A percentile compares a stretch with the other conserved stretches of the same genome.
Evolutionary conservation across 345 rosid species (phyloP).

Genomic region (Melaleuca quinquenervia): DNA sequence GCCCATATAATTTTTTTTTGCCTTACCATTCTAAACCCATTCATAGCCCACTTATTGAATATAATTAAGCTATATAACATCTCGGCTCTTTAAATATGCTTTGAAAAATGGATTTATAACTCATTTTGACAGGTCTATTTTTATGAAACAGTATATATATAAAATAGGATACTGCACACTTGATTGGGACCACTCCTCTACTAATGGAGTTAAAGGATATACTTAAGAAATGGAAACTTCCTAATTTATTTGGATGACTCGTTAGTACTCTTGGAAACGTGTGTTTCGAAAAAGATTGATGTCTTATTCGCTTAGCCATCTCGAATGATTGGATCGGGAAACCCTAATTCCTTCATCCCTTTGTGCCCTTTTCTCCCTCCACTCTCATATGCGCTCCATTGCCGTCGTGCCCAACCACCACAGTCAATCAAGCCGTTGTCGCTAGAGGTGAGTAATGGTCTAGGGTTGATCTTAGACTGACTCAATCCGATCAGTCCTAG

Average conservation of each 20-base stretch:
- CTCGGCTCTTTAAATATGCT: too few relatives aligned
- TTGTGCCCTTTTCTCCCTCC: background rate
- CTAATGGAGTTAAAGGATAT: background rate
- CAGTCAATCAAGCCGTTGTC: background rate
- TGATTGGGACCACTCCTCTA: rapidly evolving
- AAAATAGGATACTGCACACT: too few relatives aligned
- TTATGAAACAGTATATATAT: too few relatives aligned
- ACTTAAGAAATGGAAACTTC: background rate
- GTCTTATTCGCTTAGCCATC: background rate
- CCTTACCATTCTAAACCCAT: too few relatives aligned
- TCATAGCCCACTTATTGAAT: too few relatives aligned
- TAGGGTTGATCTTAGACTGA: too few relatives aligned
- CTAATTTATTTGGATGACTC: background rate
- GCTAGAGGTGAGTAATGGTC: too few relatives aligned
- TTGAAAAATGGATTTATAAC: too few relatives aligned
- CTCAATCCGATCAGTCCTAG: too few relatives aligned
- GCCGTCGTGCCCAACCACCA: background rate
- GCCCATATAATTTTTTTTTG: too few relatives aligned
- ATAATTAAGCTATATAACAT: too few relatives aligned
- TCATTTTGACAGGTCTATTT: too few relatives aligned
- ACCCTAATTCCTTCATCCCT: background rate
- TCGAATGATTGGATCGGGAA: background rate
- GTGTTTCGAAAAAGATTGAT: background rate
- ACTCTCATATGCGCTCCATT: background rate
- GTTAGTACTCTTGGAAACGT: background rate